Evolutionary conservation across 768 basidiomycete genomes (phyloP).

Genomic region (Serendipita vermifera): DNA sequence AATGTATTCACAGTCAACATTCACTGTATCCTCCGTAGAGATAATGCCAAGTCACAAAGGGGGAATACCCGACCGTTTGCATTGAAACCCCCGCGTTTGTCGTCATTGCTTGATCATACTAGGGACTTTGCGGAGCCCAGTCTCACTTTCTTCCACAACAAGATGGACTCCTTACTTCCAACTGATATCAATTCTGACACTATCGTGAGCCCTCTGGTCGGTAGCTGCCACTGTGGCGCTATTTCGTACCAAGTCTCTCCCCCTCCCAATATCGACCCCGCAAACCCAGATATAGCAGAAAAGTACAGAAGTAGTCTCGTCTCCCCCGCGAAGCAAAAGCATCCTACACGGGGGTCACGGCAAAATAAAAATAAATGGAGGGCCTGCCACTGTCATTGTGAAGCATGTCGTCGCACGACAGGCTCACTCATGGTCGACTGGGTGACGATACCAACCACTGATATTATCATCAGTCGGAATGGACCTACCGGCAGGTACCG

Average conservation of each 20-base stretch:
- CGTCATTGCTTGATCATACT: too few relatives aligned
- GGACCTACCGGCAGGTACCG: background rate
- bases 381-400: background rate
- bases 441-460: background rate
- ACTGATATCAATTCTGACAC: too few relatives aligned
- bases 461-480: background rate
- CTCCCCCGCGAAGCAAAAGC: background rate
- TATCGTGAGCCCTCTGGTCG: too few relatives aligned
- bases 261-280: background rate
- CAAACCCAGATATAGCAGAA: background rate
- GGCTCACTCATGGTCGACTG: background rate
- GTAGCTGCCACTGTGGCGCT: slow-evolving; percentile 2
- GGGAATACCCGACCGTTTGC: too few relatives aligned
- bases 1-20: too few relatives aligned
- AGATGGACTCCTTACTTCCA: too few relatives aligned
- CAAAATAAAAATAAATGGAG: slow-evolving; percentile 5
- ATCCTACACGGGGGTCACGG: background rate
- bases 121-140: too few relatives aligned
- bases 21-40: too few relatives aligned
- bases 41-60: too few relatives aligned
- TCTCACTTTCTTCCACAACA: too few relatives aligned
- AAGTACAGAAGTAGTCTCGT: background rate
- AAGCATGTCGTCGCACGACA: background rate
- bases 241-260: background rate
- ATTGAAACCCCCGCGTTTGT: too few relatives aligned